These are phyloP conservation scores for Neofusicoccum cordaticola DNA, from an alignment of 2,329 filamentous ascomycete species.

Conservation along the genomic window DNA sequence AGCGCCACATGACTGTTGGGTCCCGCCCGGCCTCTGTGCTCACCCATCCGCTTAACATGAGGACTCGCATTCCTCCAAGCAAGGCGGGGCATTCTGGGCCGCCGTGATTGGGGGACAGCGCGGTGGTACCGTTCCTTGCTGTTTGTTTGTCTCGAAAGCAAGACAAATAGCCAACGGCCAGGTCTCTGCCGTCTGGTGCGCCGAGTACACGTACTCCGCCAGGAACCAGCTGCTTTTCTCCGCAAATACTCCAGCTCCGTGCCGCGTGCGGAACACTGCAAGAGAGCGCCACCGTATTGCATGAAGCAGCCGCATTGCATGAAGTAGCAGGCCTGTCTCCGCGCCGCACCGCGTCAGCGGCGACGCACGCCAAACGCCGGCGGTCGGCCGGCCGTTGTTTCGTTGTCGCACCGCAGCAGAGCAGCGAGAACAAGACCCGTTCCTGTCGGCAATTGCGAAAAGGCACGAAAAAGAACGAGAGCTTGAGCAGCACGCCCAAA, in stretches of 20 bases:
- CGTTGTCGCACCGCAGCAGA: neutral
- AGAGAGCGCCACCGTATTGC: neutral
- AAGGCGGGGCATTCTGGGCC: neutral
- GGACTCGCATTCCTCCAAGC: neutral
- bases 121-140: neutral
- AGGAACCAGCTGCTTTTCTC: neutral
- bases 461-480: neutral
- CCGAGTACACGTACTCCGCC: no score
- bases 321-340: neutral
- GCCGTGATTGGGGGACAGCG: neutral
- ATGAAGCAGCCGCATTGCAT: neutral
- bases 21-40: neutral
- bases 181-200: no score
- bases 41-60: neutral
- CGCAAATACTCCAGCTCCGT: neutral
- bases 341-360: neutral
- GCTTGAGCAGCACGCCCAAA: neutral
- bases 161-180: neutral
- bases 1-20: conserved; percentile 6
- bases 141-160: neutral
- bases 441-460: neutral
- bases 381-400: neutral
- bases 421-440: neutral
- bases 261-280: neutral
- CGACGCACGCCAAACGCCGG: neutral